phyloP scores from a whole-genome alignment of 176 grass and related monocot genomes.

The Saccharum officinarum region DNA sequence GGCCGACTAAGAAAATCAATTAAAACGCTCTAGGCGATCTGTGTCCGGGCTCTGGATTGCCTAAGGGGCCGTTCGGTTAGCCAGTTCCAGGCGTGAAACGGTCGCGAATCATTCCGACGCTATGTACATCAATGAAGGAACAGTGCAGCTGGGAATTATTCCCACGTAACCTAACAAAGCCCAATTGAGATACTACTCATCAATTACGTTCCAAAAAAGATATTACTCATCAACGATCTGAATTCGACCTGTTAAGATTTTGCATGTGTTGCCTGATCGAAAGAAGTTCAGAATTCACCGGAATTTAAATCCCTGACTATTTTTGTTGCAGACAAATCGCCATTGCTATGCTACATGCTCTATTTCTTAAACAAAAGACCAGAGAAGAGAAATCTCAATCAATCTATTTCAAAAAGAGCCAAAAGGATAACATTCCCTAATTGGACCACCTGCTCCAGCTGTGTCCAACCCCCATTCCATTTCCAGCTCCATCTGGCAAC shows the following conservation, averaged over 20 bases:
- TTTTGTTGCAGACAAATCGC: not conserved
- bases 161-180: no score
- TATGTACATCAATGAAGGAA: no score
- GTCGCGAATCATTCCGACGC: no score
- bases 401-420: slow-evolving; percentile 6
- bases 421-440: slow-evolving; percentile 4
- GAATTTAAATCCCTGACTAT: not conserved
- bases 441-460: not conserved
- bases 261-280: not conserved
- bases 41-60: no score
- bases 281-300: not conserved
- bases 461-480: not conserved
- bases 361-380: not conserved
- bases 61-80: no score
- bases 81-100: no score
- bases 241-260: not conserved
- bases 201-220: no score
- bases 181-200: no score
- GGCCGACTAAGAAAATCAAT: not conserved
- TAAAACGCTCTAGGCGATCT: no score
- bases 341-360: not conserved
- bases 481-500: slow-evolving; percentile 17
- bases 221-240: not conserved
- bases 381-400: not conserved
- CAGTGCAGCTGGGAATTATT: no score